These are phyloP conservation scores for Colletotrichum sublineola DNA, from an alignment of 2,329 filamentous ascomycete genomes.

Conservation along the genomic window DNA sequence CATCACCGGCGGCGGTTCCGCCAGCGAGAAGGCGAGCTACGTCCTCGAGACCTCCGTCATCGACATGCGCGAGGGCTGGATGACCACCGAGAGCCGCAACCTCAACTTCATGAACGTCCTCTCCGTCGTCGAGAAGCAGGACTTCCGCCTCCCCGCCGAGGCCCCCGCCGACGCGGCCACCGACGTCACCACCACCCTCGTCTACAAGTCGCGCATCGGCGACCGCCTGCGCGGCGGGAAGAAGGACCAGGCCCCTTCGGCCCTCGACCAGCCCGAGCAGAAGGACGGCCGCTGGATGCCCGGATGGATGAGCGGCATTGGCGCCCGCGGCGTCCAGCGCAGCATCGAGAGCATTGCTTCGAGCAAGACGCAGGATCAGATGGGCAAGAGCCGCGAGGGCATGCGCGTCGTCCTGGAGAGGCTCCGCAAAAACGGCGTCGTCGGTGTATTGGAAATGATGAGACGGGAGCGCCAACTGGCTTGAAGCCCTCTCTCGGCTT, in stretches of 20 bases:
- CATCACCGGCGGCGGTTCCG: constrained; percentile 71
- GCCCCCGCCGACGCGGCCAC: constrained; percentile 60
- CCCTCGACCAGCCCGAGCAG: constrained; percentile 54
- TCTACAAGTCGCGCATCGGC: constrained; percentile 79
- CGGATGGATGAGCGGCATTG: constrained; percentile 69
- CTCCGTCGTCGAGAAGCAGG: constrained; percentile 81
- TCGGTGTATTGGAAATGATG: constrained; percentile 69
- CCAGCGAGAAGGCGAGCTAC: constrained; percentile 79
- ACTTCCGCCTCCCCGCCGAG: constrained; percentile 66
- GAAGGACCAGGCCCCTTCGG: constrained; percentile 57
- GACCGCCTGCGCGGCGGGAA: constrained; percentile 71
- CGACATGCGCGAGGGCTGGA: constrained; percentile 84
- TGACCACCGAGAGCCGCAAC: constrained; percentile 85
- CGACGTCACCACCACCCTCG: constrained; percentile 79
- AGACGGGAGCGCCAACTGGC: constrained; percentile 56
- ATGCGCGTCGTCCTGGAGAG: constrained; percentile 86
- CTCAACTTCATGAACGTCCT: constrained; percentile 86
- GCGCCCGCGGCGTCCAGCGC: constrained; percentile 78
- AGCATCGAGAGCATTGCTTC: constrained; percentile 85
- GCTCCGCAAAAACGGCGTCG: constrained; percentile 69
- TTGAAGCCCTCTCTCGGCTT: constrained; percentile 10
- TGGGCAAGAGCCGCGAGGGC: constrained; percentile 84
- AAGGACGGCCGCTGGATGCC: constrained; percentile 64
- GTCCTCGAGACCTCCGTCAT: constrained; percentile 85
- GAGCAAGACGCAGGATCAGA: constrained; percentile 81